Conservation (phyloP, 768 basidiomycete genomes). For the Hericium rajendrae region DNA sequence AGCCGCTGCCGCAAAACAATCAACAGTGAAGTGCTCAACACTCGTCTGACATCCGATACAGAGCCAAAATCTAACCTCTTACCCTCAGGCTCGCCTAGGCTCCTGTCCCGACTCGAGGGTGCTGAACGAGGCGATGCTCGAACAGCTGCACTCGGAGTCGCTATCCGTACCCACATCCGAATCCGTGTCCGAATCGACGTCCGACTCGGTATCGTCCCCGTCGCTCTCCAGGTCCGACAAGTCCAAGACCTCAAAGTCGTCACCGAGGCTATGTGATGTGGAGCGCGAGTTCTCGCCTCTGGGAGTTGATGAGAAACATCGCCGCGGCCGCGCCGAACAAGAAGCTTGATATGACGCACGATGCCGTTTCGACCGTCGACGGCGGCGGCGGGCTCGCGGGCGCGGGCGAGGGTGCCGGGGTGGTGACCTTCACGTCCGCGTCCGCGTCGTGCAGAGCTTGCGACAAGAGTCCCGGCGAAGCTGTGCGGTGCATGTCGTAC, state of each 20-base stretch:
- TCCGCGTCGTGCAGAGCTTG: background rate
- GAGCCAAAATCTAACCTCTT: no score
- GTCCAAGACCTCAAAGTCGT: background rate
- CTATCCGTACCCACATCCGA: constrained; percentile 6
- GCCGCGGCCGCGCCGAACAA: constrained; percentile 49
- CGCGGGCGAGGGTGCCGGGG: constrained; percentile 8
- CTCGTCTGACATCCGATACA: no score
- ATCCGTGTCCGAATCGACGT: constrained; percentile 2
- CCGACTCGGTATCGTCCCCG: background rate
- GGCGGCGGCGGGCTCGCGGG: constrained; percentile 15
- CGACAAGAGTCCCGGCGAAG: background rate
- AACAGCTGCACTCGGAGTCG: constrained; percentile 11
- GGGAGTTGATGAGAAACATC: constrained; percentile 21
- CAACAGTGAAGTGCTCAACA: no score
- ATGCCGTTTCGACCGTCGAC: constrained; percentile 25
- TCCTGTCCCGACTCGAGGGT: constrained; percentile 4
- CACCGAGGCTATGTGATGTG: constrained; percentile 10
- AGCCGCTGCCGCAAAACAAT: no score
- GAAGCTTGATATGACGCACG: constrained; percentile 47
- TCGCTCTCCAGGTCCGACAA: background rate
- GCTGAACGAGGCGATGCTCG: constrained; percentile 14
- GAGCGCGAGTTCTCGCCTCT: constrained; percentile 13
- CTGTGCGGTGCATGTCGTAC: background rate
- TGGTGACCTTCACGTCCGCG: background rate
- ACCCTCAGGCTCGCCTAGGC: no score